Evolutionary conservation across 257 asterid genomes (phyloP), one percentile per base, ranked within the genome.

Genomic region (Plantago major): DNA sequence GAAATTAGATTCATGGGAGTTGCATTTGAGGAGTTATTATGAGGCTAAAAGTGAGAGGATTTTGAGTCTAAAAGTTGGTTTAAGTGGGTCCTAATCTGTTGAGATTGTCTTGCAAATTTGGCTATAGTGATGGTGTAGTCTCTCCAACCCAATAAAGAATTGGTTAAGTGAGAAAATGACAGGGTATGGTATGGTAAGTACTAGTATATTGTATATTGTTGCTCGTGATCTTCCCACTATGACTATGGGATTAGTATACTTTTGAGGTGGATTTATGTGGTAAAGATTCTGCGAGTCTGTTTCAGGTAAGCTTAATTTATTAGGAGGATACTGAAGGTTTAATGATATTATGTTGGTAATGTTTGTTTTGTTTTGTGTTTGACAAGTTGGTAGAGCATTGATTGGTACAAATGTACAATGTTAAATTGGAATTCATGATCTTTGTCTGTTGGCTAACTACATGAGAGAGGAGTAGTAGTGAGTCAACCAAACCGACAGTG

Each of bases 201-300:
- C 3, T 33, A 33, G 6, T 33, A 33, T 33, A 33, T 77, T 63
- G 82, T 22, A 86, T 68, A 75, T 76, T 63, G 82, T 75, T 72
- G 73, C 77, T 73, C 88, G 95, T 79, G 96, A 75, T 67, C 64
- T 73, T 76, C 63, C 70, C 78, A 67, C 70, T 71, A 42, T 40
- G 46, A 37, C 19, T 46, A 14, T 56, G 22, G 19, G 44, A 42
- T n/a, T 14, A 42, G 43, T 14, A 7, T 16, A 17, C 5, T 9
- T 66, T 68, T 51, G 64, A 64, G 74, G 61, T 48, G 60, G 42
- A 57, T 59, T 65, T 46, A 62, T 44, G 26, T 22, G 2, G 56
- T 16, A 46, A n/a, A 6, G 52, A 47, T 51, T 12, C 14, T 12
- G 62, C 6, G 60, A 3, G 70, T 77, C 75, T 59, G 65, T 77